A percentile compares a stretch with the other conserved stretches of the same genome.
Conservation (phyloP, 495 filamentous ascomycete species). For the Neurospora sp. region DNA sequence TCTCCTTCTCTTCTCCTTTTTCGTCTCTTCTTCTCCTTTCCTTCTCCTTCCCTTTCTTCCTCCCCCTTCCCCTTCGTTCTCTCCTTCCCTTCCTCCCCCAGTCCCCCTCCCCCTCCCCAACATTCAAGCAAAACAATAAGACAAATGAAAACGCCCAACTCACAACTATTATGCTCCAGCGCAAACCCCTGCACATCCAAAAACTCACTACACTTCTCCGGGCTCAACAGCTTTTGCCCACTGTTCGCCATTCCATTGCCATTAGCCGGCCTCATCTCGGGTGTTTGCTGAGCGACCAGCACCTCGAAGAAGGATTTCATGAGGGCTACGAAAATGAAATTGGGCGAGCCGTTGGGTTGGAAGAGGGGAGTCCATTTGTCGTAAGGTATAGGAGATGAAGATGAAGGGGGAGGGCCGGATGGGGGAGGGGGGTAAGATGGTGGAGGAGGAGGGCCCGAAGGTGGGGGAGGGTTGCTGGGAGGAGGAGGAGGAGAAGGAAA, state of each 20-base stretch:
- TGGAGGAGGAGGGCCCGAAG: neutral
- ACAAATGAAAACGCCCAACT: too few species aligned
- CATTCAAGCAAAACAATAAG: too few species aligned
- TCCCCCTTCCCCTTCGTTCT: too few species aligned
- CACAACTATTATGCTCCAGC: neutral
- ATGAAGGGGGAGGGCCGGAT: neutral
- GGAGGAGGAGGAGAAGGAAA: neutral
- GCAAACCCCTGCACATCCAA: neutral
- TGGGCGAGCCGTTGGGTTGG: neutral
- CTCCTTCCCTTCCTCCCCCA: too few species aligned
- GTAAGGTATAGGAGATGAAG: neutral
- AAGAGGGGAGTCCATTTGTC: neutral
- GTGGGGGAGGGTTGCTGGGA: neutral
- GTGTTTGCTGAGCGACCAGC: neutral
- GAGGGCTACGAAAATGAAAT: neutral
- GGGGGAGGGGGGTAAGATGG: neutral
- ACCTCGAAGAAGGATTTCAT: neutral
- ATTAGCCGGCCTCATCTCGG: neutral
- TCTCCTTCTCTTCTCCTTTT: too few species aligned
- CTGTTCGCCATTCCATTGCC: neutral
- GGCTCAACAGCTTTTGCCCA: neutral
- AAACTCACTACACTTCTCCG: neutral
- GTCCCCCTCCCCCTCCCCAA: too few species aligned
- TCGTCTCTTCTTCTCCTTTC: neutral
- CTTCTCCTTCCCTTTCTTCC: neutral